Base-by-base conservation (phyloP, 2,329 filamentous ascomycete species). In the Phyllosticta citribraziliensis region DNA sequence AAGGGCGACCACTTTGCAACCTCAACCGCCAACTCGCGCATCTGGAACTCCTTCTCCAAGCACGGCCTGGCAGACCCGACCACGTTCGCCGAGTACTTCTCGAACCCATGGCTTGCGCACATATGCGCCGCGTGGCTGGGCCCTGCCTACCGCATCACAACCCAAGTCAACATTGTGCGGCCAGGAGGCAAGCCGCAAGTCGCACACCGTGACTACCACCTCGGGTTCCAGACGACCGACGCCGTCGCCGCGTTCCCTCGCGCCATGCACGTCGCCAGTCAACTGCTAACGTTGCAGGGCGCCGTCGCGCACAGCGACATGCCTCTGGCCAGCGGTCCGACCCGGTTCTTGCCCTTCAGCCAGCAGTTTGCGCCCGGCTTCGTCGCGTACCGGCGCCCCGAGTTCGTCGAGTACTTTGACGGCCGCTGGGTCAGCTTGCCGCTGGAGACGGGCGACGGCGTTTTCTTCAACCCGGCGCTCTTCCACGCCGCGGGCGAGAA, bases 1-100 rank as follows among this genome's bases (percentile, higher is more conserved):
- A 78, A 79, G 57, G 84, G 84, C 22, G 84, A 87, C 69, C 84
- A 87, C 66, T 87, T 87, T 69, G 82, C 83, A 1, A 71, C 76
- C 4, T 74, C 76, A 2, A 80, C 80, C 22, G 76, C 77, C 24
- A 87, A 87, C 67, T 76, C 81, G 59, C 78, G 84, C 10, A 85
- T 87, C 72, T 87, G 84, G 84, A 87, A 87, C 72, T 83, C 84
- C 0, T 84, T 86, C 70, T 79, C 79, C 64, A 87, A 87, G 67
- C 84, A 86, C 66, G 80, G 77, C 20, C 68, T 81, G 2, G 67
- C 72, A 27, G 78, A 84, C 63, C 79, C 83, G 0, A 52, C 67
- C 0, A 82, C 79, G 0, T 87, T 87, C 66, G 63, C 81, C 0
- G 63, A 68, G 6, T 86, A 87, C 75, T 86, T 84, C 70, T 76